Evolutionary conservation across 768 basidiomycete species (phyloP).

Genomic region (Leccinum arenicola): DNA sequence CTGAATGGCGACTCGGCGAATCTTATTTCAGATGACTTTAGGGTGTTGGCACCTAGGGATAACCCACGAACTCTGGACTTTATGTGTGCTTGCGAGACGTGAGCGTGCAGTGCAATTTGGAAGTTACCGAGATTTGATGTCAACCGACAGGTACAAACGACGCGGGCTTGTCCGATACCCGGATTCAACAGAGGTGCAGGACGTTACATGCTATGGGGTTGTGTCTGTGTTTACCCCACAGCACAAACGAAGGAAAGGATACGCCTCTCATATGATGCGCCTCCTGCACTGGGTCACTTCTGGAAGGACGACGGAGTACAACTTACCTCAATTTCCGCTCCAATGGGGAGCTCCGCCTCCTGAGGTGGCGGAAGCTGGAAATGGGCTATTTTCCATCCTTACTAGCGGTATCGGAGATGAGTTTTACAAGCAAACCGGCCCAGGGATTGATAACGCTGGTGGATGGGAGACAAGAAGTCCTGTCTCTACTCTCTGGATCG

Average conservation of each 20-base stretch:
- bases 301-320: constrained; percentile 22
- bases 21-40: constrained; percentile 20
- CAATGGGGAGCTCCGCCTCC: constrained; percentile 45
- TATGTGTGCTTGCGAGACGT: constrained; percentile 64
- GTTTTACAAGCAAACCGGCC: constrained; percentile 46
- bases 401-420: constrained; percentile 51
- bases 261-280: constrained; percentile 62
- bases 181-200: constrained; percentile 21
- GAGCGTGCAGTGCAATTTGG: constrained; percentile 19
- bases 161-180: constrained; percentile 30
- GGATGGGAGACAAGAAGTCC: constrained; percentile 46
- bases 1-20: neutral
- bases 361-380: constrained; percentile 32
- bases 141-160: constrained; percentile 34
- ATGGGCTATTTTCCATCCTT: constrained; percentile 46
- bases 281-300: constrained; percentile 58
- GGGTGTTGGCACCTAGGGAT: constrained; percentile 56
- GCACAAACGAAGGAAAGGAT: constrained; percentile 49
- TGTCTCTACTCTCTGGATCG: constrained; percentile 41
- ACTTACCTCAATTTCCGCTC: constrained; percentile 37
- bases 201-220: constrained; percentile 48
- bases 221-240: constrained; percentile 57
- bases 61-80: constrained; percentile 52
- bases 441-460: constrained; percentile 22
- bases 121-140: neutral